Percentiles rank a stretch among this genome's conserved stretches.
phyloP scores from a whole-genome alignment of 225 moss, liverwort and hornwort species.

The Ulota crispa region DNA sequence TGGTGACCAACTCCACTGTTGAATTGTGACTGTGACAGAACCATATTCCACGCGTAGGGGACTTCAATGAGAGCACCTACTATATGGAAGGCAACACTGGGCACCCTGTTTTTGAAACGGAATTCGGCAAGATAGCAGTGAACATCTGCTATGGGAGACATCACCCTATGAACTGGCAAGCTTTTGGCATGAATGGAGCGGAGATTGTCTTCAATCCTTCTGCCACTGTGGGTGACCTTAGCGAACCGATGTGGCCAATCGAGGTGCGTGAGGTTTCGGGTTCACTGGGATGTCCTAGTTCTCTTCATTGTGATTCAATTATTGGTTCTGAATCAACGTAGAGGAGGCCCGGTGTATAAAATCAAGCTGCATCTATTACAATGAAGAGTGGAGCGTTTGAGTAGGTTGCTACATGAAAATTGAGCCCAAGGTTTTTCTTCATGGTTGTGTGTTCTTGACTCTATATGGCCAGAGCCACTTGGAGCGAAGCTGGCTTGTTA shows the following conservation, averaged over 20 bases:
- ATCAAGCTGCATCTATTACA: too few species aligned
- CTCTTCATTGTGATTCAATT: too few species aligned
- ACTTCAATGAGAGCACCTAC: slow-evolving; percentile 99
- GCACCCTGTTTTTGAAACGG: slow-evolving; percentile 95
- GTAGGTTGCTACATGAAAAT: too few species aligned
- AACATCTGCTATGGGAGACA: slow-evolving; percentile 98
- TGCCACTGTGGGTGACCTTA: slow-evolving; percentile 94
- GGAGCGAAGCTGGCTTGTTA: neutral
- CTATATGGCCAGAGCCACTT: too few species aligned
- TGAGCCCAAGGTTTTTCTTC: too few species aligned
- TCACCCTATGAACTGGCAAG: slow-evolving; percentile 96
- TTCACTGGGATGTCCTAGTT: neutral
- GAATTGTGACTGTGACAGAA: slow-evolving; percentile 51
- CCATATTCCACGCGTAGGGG: slow-evolving; percentile 95
- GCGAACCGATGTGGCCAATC: slow-evolving; percentile 98
- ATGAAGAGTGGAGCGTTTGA: too few species aligned
- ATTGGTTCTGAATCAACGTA: too few species aligned
- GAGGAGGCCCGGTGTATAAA: too few species aligned
- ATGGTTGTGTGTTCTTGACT: too few species aligned
- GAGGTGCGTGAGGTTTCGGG: slow-evolving; percentile 53
- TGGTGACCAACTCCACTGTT: too few species aligned
- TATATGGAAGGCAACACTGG: slow-evolving; percentile 97
- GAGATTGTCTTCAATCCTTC: slow-evolving; percentile 99
- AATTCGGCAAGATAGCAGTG: slow-evolving; percentile 84
- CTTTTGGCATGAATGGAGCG: slow-evolving; percentile 82